A percentile compares a stretch with the other conserved stretches of the same genome.
phyloP scores from a whole-genome alignment of 2,329 filamentous ascomycete genomes.

The Pestalotiopsis sp. region DNA sequence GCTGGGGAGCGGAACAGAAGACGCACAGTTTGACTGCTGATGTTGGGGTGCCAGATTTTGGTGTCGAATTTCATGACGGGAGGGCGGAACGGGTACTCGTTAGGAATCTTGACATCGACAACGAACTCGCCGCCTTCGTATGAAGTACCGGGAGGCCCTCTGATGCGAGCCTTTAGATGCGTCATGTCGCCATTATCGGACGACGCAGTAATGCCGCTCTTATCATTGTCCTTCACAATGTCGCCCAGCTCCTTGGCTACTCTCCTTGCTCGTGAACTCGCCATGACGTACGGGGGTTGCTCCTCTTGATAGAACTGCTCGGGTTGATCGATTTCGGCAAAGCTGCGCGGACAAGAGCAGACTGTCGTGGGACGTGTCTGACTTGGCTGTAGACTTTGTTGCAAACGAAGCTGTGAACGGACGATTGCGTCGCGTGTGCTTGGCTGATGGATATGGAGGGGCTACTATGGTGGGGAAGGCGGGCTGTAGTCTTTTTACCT shows the following conservation, averaged over 20 bases:
- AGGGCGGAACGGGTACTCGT: conserved; percentile 90
- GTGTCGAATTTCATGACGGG: conserved; percentile 91
- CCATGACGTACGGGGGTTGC: conserved; percentile 2
- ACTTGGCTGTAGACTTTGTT: too few species aligned
- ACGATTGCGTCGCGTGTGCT: too few species aligned
- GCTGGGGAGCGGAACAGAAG: neutral
- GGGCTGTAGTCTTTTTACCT: too few species aligned
- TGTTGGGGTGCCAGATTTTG: conserved; percentile 95
- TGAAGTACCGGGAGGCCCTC: conserved; percentile 87
- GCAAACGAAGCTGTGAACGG: too few species aligned
- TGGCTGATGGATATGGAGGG: too few species aligned
- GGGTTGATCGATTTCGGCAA: too few species aligned
- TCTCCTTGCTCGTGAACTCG: conserved; percentile 54
- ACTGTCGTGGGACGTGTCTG: too few species aligned
- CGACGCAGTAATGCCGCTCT: conserved; percentile 75
- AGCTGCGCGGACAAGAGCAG: too few species aligned
- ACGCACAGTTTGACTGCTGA: conserved; percentile 88
- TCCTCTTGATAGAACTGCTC: neutral
- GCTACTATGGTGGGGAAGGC: too few species aligned
- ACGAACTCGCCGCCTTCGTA: conserved; percentile 85
- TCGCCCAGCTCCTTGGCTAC: conserved; percentile 78
- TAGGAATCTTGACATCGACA: conserved; percentile 85
- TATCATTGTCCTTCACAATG: conserved; percentile 68
- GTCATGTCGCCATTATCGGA: conserved; percentile 72
- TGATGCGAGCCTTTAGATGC: conserved; percentile 81